Evolutionary conservation across 352 stramenopile genomes (phyloP).

Genomic region (Blastocystis sp.): DNA sequence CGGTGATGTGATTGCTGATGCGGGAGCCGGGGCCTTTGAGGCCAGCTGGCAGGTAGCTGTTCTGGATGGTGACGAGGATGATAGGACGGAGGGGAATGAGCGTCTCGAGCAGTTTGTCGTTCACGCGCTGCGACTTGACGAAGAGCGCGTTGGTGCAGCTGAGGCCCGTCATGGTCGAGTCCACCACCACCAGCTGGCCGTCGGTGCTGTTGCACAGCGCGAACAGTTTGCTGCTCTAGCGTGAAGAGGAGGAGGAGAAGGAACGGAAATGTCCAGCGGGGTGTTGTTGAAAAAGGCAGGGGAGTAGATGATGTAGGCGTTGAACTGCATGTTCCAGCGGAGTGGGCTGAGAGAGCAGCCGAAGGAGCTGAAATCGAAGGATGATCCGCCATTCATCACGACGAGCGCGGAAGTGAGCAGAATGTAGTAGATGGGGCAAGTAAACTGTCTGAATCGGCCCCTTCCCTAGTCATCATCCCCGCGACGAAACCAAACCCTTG

Average conservation of each 20-base stretch:
- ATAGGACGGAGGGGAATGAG: neutral
- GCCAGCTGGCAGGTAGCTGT: neutral
- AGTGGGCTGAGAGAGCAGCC: neutral
- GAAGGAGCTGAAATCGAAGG: slow-evolving; percentile 16
- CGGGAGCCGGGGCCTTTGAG: neutral
- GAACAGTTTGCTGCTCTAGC: neutral
- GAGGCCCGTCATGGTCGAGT: neutral
- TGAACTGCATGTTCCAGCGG: slow-evolving; percentile 57
- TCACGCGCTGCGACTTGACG: neutral
- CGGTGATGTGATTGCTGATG: neutral
- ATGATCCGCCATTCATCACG: neutral
- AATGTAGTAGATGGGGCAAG: slow-evolving; percentile 49
- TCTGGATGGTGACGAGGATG: slow-evolving; percentile 13
- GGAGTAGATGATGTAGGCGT: slow-evolving; percentile 46
- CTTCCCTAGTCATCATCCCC: neutral
- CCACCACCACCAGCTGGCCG: slow-evolving; percentile 21
- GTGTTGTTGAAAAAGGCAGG: slow-evolving; percentile 40
- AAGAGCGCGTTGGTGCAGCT: slow-evolving; percentile 12
- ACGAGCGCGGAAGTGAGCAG: slow-evolving; percentile 2
- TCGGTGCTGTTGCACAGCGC: slow-evolving; percentile 35
- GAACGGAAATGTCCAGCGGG: neutral
- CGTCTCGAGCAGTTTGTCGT: neutral
- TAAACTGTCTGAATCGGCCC: slow-evolving; percentile 38
- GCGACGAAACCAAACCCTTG: neutral
- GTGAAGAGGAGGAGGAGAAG: neutral